Conservation (phyloP, 768 basidiomycete genomes). For the Amanita phalloides region DNA sequence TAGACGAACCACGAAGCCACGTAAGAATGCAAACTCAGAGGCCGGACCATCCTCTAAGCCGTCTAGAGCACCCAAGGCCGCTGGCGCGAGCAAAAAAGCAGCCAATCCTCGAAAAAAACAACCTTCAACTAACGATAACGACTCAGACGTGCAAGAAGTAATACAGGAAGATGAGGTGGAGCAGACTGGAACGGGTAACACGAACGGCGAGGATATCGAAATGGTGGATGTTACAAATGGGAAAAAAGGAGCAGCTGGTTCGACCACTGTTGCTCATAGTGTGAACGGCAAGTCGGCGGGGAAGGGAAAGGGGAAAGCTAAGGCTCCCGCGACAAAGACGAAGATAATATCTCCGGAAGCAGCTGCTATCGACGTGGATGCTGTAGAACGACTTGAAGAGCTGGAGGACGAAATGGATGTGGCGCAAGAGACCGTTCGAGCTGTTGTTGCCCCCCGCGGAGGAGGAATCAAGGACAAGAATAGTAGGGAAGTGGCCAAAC, state of each 20-base stretch:
- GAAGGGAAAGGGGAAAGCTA: conserved; percentile 25
- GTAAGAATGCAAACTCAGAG: background rate
- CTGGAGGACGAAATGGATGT: conserved; percentile 13
- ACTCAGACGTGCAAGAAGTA: conserved; percentile 8
- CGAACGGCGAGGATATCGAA: conserved; percentile 9
- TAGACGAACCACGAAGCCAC: background rate
- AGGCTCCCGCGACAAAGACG: conserved; percentile 11
- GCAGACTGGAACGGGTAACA: conserved; percentile 7
- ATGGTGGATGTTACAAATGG: conserved; percentile 2
- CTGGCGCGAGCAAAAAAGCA: background rate
- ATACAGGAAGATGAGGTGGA: conserved; percentile 7
- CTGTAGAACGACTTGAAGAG: conserved; percentile 11
- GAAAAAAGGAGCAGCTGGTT: conserved; percentile 5
- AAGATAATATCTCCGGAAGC: conserved; percentile 4
- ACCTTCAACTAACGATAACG: background rate
- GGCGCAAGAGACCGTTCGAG: conserved; percentile 6
- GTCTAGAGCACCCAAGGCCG: background rate
- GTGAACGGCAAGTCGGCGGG: conserved; percentile 16
- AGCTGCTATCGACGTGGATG: conserved; percentile 14
- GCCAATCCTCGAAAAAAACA: conserved; percentile 1
- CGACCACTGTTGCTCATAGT: background rate
- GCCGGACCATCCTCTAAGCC: conserved; percentile 4
- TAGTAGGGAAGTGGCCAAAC: background rate
- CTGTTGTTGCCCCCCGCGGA: conserved; percentile 6
- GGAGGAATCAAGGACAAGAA: conserved; percentile 6